Base-by-base conservation (phyloP, 495 filamentous ascomycete species). In the Cladorrhinum samala region DNA sequence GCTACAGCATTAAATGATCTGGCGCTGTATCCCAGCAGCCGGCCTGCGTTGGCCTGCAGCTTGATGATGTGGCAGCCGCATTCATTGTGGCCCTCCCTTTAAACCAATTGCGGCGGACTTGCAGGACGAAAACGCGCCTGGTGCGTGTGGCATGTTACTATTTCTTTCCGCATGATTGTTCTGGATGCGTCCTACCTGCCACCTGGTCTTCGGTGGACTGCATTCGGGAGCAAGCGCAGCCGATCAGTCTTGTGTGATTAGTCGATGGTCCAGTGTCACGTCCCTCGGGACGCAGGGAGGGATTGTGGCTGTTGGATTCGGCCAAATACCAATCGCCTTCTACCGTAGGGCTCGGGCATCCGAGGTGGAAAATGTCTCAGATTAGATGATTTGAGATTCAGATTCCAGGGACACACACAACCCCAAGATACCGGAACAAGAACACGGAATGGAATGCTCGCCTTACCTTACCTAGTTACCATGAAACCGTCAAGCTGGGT, bases 1-100 rank as follows among this genome's bases (percentile, higher is more conserved):
- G 86, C 2, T 96, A 91, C 72, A 74, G 72, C 7, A 61, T 73
- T 16, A 64, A 56, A 47, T 66, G 38, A 66, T 33, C 27, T 6
- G 11, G 11, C 11, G 14, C 25, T 9, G 37, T 19, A 21, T 24
- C 27, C 11, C 27, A 11, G 27, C 5, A n/a, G n/a, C n/a, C n/a
- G n/a, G n/a, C n/a, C n/a, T 33, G 27, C 27, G 27, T 11, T n/a
- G 27, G 27, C 27, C 27, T 33, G 6, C 27, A 33, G 27, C 27
- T 33, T 33, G 6, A 11, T 33, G 27, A 33, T 33, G 27, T 11
- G 11, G 27, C 27, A 11, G 27, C 27, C 11, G 11, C 27, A 33
- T 11, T 33, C 27, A 33, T 6, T 33, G 27, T 33, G n/a, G n/a
- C n/a, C n/a, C n/a, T n/a, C n/a, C n/a, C n/a, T n/a, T n/a, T n/a